Evolutionary conservation across 2,329 filamentous ascomycete species (phyloP).

Genomic region (Aspergillus intermedius): DNA sequence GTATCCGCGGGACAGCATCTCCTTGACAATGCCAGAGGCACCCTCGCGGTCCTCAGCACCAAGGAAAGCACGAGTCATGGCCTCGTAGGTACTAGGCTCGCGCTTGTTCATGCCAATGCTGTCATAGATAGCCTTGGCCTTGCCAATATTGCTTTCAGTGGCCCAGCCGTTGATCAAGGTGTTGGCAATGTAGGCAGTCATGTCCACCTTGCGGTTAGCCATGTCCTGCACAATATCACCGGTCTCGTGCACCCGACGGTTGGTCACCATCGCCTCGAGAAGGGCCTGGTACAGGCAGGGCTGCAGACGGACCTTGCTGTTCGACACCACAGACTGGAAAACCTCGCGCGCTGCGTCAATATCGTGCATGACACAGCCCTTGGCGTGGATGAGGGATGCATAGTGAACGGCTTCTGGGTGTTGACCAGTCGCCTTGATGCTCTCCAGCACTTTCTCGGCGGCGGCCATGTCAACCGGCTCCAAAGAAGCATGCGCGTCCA

Average conservation of each 20-base stretch:
- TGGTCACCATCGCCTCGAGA: conserved; percentile 96
- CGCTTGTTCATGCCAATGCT: conserved; percentile 70
- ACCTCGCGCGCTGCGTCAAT: conserved; percentile 73
- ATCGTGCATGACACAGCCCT: conserved; percentile 89
- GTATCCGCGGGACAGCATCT: conserved; percentile 88
- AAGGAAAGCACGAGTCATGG: conserved; percentile 91
- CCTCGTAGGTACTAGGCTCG: conserved; percentile 97
- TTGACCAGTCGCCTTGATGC: conserved; percentile 68
- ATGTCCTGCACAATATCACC: conserved; percentile 70
- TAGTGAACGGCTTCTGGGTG: conserved; percentile 89
- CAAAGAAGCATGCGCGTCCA: conserved; percentile 89
- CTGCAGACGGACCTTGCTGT: conserved; percentile 62
- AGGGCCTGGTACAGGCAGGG: conserved; percentile 91
- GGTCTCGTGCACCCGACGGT: conserved; percentile 73
- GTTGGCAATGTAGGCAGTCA: conserved; percentile 98
- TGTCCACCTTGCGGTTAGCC: conserved; percentile 64
- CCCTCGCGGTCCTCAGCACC: conserved; percentile 70
- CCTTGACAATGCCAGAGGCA: conserved; percentile 72
- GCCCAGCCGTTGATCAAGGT: conserved; percentile 97
- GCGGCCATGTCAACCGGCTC: conserved; percentile 85
- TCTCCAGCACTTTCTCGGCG: conserved; percentile 73
- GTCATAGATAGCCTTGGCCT: conserved; percentile 72
- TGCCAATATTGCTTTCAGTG: conserved; percentile 69
- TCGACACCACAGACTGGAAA: conserved; percentile 72
- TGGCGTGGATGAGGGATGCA: conserved; percentile 89